phyloP scores from a whole-genome alignment of 768 basidiomycete species.

The Lactifluus rugatus region DNA sequence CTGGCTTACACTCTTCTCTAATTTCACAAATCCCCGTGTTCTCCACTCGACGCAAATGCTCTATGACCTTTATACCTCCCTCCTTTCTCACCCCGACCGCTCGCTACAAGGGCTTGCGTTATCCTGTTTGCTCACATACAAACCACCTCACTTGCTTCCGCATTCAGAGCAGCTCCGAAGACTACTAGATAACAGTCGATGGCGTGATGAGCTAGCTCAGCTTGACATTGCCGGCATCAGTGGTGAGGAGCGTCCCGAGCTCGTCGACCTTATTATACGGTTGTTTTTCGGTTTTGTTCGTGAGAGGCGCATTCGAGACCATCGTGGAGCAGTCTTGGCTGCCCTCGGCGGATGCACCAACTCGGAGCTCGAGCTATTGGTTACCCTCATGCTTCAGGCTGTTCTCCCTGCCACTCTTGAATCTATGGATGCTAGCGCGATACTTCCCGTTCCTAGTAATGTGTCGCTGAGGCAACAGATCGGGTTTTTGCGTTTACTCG shows the following conservation, averaged over 20 bases:
- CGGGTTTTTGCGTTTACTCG: slow-evolving; percentile 79
- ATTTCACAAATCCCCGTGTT: slow-evolving; percentile 90
- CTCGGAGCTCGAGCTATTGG: slow-evolving; percentile 64
- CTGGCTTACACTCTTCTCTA: slow-evolving; percentile 82
- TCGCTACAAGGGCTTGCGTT: slow-evolving; percentile 66
- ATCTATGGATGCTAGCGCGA: slow-evolving; percentile 18
- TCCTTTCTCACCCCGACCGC: slow-evolving; percentile 80
- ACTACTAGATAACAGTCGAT: slow-evolving; percentile 76
- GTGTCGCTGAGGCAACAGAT: slow-evolving; percentile 58
- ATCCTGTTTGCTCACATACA: slow-evolving; percentile 75
- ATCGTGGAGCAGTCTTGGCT: slow-evolving; percentile 66
- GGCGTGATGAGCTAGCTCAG: slow-evolving; percentile 78
- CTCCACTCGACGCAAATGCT: slow-evolving; percentile 60
- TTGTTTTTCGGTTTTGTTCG: slow-evolving; percentile 84
- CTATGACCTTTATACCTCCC: slow-evolving; percentile 52
- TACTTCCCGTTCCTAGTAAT: slow-evolving; percentile 24
- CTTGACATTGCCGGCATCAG: slow-evolving; percentile 56
- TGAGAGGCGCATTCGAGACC: slow-evolving; percentile 58
- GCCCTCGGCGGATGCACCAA: slow-evolving; percentile 60
- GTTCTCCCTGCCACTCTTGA: slow-evolving; percentile 29
- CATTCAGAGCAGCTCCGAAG: slow-evolving; percentile 57
- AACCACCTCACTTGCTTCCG: slow-evolving; percentile 42
- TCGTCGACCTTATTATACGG: slow-evolving; percentile 63
- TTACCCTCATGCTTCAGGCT: slow-evolving; percentile 82
- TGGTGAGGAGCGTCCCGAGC: slow-evolving; percentile 45